Conservation (phyloP, 129 eudicot species). For the Flaveria robusta region DNA sequence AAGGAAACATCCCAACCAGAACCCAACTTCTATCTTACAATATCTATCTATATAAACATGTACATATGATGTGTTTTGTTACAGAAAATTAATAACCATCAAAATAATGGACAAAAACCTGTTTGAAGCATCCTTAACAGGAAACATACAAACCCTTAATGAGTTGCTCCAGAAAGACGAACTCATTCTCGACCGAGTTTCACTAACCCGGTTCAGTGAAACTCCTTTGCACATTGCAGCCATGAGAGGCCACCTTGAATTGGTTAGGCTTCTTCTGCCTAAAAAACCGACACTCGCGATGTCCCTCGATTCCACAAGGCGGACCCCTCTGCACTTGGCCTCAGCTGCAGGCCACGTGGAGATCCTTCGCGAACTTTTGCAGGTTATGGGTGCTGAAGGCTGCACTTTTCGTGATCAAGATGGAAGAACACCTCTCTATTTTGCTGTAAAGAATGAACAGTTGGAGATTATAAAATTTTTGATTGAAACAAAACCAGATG, state of each 20-base stretch:
- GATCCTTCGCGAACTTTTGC: constrained; percentile 21
- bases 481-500: neutral
- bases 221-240: constrained; percentile 36
- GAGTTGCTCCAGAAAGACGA: constrained; percentile 24
- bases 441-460: constrained; percentile 29
- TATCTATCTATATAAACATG: neutral
- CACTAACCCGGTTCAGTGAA: constrained; percentile 25
- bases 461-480: constrained; percentile 20
- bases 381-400: constrained; percentile 17
- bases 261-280: constrained; percentile 3
- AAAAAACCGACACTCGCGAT: constrained; percentile 26
- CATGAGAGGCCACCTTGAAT: constrained; percentile 37
- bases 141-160: constrained; percentile 30
- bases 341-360: constrained; percentile 28
- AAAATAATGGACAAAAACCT: constrained; percentile 25
- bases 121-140: constrained; percentile 32
- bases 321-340: constrained; percentile 37
- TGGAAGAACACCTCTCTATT: constrained; percentile 31
- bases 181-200: constrained; percentile 32
- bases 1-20: constrained; percentile 16
- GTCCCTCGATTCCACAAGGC: constrained; percentile 21
- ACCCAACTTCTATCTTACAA: neutral
- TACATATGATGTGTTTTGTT: neutral
- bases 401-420: constrained; percentile 23
- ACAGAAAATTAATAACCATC: neutral